Evolutionary conservation across 768 basidiomycete genomes (phyloP).

Genomic region (Lactifluus pinguis): DNA sequence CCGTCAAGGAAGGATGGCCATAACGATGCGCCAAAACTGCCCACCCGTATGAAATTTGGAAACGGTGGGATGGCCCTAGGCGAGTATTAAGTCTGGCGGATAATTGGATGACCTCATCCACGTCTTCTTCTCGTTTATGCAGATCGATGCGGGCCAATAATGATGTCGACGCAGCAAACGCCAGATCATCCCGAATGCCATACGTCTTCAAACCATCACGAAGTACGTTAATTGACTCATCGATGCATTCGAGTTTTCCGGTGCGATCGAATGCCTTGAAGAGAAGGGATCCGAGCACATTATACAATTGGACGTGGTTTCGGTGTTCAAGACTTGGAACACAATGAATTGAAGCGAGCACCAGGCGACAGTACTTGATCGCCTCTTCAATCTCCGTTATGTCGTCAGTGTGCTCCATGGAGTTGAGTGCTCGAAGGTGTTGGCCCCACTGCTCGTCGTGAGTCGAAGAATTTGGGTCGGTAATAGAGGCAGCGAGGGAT

Average conservation of each 20-base stretch:
- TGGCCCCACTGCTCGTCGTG: neutral
- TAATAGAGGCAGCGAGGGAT: neutral
- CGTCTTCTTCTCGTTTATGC: neutral
- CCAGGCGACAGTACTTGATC: neutral
- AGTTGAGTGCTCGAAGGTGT: neutral
- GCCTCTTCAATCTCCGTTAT: neutral
- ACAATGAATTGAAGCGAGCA: neutral
- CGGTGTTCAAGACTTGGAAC: neutral
- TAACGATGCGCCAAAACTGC: neutral
- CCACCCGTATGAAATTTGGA: neutral
- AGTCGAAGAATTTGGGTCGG: neutral
- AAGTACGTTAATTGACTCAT: neutral
- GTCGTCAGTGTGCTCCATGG: neutral
- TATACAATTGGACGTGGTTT: too few relatives aligned
- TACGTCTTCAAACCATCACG: neutral
- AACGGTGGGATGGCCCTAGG: neutral
- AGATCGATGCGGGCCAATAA: too few relatives aligned
- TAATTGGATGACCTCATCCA: neutral
- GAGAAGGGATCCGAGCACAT: neutral
- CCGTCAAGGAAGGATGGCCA: neutral
- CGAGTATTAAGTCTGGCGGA: neutral
- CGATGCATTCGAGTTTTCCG: neutral
- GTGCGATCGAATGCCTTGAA: neutral
- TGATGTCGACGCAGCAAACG: neutral
- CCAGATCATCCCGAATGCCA: too few relatives aligned